phyloP scores from a whole-genome alignment of 1,284 basidiomycete species.

The Chalciporus sp. region DNA sequence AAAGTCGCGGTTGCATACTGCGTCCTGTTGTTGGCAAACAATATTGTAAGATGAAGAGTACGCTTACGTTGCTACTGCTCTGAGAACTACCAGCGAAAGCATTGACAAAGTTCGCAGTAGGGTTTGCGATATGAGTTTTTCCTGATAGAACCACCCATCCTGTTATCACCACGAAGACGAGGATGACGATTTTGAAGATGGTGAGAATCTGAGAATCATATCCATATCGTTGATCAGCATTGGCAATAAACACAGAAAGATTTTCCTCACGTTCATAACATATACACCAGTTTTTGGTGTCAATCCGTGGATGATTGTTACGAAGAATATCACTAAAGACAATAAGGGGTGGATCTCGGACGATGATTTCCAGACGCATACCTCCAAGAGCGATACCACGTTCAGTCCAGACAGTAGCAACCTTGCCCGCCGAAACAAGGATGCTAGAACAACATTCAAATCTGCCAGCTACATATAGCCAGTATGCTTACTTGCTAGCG shows the following conservation, averaged over 20 bases:
- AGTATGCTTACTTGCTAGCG: constrained; percentile 40
- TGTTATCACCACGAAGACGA: constrained; percentile 27
- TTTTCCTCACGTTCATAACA: constrained; percentile 49
- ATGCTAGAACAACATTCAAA: constrained; percentile 40
- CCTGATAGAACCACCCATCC: constrained; percentile 57
- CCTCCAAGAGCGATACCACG: constrained; percentile 61
- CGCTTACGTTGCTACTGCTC: constrained; percentile 44
- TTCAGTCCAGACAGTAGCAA: constrained; percentile 48
- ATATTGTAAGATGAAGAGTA: background rate
- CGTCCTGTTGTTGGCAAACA: background rate
- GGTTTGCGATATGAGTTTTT: constrained; percentile 43
- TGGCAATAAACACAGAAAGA: background rate
- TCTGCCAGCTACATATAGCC: accelerated
- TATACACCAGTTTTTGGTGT: constrained; percentile 46
- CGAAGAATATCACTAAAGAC: constrained; percentile 43
- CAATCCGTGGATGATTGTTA: constrained; percentile 49
- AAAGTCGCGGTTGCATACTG: constrained; percentile 61
- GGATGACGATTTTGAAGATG: constrained; percentile 31
- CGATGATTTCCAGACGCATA: constrained; percentile 19
- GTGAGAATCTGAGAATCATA: constrained; percentile 11
- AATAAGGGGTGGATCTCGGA: background rate
- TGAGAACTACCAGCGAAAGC: constrained; percentile 52
- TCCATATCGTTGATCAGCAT: background rate
- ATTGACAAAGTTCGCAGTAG: constrained; percentile 47
- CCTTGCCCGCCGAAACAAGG: constrained; percentile 46